A percentile compares a stretch with the other conserved stretches of the same genome.
These are phyloP conservation scores for Cynara cardunculus DNA, from an alignment of 129 eudicot genomes.

Conservation along the genomic window DNA sequence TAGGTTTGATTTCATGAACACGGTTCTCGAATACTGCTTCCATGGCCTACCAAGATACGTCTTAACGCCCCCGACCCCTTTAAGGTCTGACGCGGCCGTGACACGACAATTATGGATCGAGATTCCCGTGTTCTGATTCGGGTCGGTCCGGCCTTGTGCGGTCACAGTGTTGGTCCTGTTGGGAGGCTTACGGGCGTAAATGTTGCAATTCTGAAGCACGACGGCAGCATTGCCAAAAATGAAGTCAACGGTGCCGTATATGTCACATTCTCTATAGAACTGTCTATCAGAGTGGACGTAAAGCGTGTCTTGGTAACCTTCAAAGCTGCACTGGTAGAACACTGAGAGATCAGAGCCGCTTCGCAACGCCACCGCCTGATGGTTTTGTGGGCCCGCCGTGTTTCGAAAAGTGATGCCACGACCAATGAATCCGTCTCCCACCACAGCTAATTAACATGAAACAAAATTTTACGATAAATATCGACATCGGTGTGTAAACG, in stretches of 20 bases:
- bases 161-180: constrained; percentile 52
- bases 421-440: constrained; percentile 59
- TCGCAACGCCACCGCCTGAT: constrained; percentile 74
- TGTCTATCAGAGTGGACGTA: constrained; percentile 55
- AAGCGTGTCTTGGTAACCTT: constrained; percentile 79
- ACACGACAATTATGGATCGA: constrained; percentile 53
- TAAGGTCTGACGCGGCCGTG: constrained; percentile 39
- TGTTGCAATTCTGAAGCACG: constrained; percentile 65
- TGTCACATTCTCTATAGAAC: constrained; percentile 51
- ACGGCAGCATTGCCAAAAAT: constrained; percentile 67
- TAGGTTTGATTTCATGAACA: constrained; percentile 44
- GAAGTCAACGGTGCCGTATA: constrained; percentile 66
- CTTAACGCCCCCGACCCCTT: constrained; percentile 28
- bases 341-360: constrained; percentile 60
- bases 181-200: constrained; percentile 52
- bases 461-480: background rate
- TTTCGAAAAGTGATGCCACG: constrained; percentile 62
- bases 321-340: constrained; percentile 74
- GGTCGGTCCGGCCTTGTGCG: constrained; percentile 73
- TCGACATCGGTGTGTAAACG: background rate
- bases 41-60: constrained; percentile 75
- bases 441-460: constrained; percentile 24
- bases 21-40: constrained; percentile 64
- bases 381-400: constrained; percentile 62
- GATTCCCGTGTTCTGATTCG: constrained; percentile 74